Evolutionary conservation across 306 rosid species (phyloP).

Genomic region (Dicorynia guianensis): DNA sequence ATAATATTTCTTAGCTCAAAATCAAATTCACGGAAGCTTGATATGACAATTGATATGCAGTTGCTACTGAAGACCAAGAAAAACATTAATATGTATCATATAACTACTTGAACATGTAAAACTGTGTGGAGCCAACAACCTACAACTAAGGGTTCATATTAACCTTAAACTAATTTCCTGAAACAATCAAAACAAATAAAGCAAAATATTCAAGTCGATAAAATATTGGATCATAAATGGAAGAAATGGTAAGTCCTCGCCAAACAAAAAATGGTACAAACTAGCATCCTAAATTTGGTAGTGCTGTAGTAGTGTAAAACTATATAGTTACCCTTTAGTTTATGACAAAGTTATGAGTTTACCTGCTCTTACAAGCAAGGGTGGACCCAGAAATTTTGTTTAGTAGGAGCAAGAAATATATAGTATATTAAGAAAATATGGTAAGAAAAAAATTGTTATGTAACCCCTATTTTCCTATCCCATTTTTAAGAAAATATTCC

Average conservation of each 20-base stretch:
- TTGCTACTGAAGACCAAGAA: neutral
- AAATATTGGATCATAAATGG: neutral
- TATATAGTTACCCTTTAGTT: neutral
- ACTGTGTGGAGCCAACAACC: neutral
- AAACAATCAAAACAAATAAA: neutral
- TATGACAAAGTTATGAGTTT: constrained; percentile 1
- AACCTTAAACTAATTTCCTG: neutral
- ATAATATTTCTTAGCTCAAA: neutral
- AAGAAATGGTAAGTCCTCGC: neutral
- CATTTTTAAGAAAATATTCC: too few relatives aligned
- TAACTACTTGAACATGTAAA: neutral
- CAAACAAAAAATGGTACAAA: neutral
- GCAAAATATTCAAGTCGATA: neutral
- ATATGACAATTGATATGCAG: neutral
- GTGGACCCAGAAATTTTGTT: too few relatives aligned
- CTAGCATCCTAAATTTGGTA: too few relatives aligned
- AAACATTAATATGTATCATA: neutral
- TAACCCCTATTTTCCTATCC: too few relatives aligned
- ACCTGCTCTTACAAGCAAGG: constrained; percentile 76
- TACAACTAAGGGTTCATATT: neutral
- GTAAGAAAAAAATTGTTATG: too few relatives aligned
- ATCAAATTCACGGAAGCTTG: neutral
- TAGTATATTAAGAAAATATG: too few relatives aligned
- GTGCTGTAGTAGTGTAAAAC: too few relatives aligned
- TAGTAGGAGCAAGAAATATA: too few relatives aligned